Base-by-base conservation (phyloP, 2,329 filamentous ascomycete genomes). In the Beauveria varroae region DNA sequence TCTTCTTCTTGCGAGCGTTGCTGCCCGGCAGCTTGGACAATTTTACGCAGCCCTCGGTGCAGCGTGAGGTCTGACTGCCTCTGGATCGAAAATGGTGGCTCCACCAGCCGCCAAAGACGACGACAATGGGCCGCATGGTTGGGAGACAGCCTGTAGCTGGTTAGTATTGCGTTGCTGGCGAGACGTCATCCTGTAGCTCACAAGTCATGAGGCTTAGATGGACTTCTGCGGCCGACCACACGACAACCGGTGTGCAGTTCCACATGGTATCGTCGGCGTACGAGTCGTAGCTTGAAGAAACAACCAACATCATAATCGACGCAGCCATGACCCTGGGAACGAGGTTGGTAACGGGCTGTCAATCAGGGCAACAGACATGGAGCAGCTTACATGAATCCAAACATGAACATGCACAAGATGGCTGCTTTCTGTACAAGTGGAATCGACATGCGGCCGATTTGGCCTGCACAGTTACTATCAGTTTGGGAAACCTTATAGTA, bases 161-260 rank as follows among this genome's bases (percentile, higher is more conserved):
- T 46, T 24, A 46, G 12, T 24, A 22, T 43, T 10, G 26, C n/a
- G 26, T 9, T 12, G n/a, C 22, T 1, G 34, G 37, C 5, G n/a
- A n/a, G 26, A 24, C 7, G 30, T 34, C 30, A 26, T 28, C 3
- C 6, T 2, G 14, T 47, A 1, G 22, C 58, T 61, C 50, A 55
- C 60, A 62, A 8, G 60, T 62, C 52, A 62, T 62, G 10, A 57
- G 6, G n/a, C 60, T 62, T n/a, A 62, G 60, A 24, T 62, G 60
- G 14, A 57, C 46, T 28, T 62, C 60, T 24, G 53, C 60, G 5
- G 60, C 60, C 3, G 60, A 62, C 60, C 60, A 62, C 8, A 56
- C 22, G 1, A 57, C 60, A 46, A 62, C 6, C 3, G 52, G 52
- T 22, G 53, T 44, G 44, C 60, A 62, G 46, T 62, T 62, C 60